Evolutionary conservation across 2,329 filamentous ascomycete genomes (phyloP), one percentile per base, ranked within the genome.

Genomic region (Clonostachys solani): DNA sequence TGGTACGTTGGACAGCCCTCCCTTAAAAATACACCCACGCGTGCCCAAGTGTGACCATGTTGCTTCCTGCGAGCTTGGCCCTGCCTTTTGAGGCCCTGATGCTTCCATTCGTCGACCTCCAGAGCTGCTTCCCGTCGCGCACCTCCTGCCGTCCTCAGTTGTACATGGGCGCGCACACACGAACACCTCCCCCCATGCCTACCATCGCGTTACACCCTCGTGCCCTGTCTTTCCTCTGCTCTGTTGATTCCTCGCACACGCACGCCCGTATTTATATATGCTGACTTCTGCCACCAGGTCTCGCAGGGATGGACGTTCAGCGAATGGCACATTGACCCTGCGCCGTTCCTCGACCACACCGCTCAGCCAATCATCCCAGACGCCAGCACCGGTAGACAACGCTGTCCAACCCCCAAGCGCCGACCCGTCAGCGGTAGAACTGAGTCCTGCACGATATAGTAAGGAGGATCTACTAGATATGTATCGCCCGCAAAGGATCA

Each of bases 391-490:
- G 43, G 50, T 62, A 47, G 69, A 50, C 54, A 68, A 71, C 48
- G 59, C 62, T 53, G 64, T 65, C 62, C 69, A 71, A 60, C 65
- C 68, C 54, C 43, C 56, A 15, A 51, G 42, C 44, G 49, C 54
- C 48, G 61, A 76, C 51, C 66, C 81, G 40, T 68, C 47, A 16
- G 15, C 36, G 15, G 15, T 18, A n/a, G 36, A n/a, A n/a, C 15
- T 38, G 36, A n/a, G 15, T n/a, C 36, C 36, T 38, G 36, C 74
- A 50, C 83, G 87, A 56, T 95, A 95, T 67, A 83, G 82, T 53
- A 89, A 85, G 65, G 88, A 92, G 4, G 82, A 95, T 54, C 73
- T 96, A 52, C 73, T 96, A 49, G 80, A 84, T 47, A 79, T 96
- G 54, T 92, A 82, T 66, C 81, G 78, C 56, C 54, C 56, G 49